Conservation (phyloP, 164 flowering plant genomes). For the Kingdonia uniflora region DNA sequence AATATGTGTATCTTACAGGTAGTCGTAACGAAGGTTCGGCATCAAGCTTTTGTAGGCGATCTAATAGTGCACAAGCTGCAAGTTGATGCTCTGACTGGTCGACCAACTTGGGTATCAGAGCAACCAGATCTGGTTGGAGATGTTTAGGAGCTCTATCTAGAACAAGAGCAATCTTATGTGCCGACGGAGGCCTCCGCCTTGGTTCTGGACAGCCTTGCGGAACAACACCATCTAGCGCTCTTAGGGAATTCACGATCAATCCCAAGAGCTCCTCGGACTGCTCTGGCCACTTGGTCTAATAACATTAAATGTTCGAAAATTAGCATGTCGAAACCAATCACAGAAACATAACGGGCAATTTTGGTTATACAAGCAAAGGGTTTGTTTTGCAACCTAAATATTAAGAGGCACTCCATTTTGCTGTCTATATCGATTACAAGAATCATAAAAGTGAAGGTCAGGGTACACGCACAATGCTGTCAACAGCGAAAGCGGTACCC, state of each 20-base stretch:
- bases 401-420: too few species aligned
- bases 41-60: slow-evolving; percentile 76
- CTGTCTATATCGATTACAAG: too few species aligned
- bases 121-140: slow-evolving; percentile 82
- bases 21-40: slow-evolving; percentile 68
- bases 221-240: slow-evolving; percentile 90
- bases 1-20: slow-evolving; percentile 50
- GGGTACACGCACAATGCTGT: too few species aligned
- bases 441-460: too few species aligned
- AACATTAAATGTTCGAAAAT: too few species aligned
- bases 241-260: slow-evolving; percentile 85
- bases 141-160: slow-evolving; percentile 97
- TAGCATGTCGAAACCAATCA: too few species aligned
- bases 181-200: slow-evolving; percentile 84
- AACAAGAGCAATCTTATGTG: slow-evolving; percentile 87
- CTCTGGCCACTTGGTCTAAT: slow-evolving; percentile 73
- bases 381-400: too few species aligned
- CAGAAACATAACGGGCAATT: too few species aligned
- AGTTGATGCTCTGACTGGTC: slow-evolving; percentile 96
- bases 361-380: too few species aligned
- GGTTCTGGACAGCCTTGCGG: slow-evolving; percentile 97
- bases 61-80: slow-evolving; percentile 88
- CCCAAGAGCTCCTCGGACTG: slow-evolving; percentile 99
- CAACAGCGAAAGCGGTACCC: too few species aligned
- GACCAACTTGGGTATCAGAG: slow-evolving; percentile 89